Percentiles rank a stretch among this genome's conserved stretches.
These are phyloP conservation scores for Sphaerulina populicola DNA, from an alignment of 2,329 filamentous ascomycete species.

Conservation along the genomic window DNA sequence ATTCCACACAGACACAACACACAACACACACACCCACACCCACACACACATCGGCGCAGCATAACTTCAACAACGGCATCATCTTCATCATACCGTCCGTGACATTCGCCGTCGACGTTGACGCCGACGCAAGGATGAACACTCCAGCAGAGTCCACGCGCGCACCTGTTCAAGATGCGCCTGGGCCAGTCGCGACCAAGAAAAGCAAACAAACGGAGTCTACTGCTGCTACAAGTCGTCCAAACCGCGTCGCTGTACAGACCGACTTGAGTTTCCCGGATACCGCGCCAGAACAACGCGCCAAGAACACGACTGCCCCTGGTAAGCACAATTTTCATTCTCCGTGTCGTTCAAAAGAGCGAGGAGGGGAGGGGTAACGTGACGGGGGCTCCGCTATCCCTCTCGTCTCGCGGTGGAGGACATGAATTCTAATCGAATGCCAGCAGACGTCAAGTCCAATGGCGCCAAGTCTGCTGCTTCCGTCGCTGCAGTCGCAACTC, in stretches of 20 bases:
- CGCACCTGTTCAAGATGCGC: slow-evolving; percentile 5
- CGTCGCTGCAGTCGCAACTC: slow-evolving; percentile 6
- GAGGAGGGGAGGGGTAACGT: too few relatives aligned
- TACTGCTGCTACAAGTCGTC: slow-evolving; percentile 25
- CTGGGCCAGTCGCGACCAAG: slow-evolving; percentile 19
- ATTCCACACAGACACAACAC: too few relatives aligned
- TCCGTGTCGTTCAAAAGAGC: too few relatives aligned
- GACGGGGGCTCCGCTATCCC: too few relatives aligned
- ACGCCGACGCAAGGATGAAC: slow-evolving; percentile 23
- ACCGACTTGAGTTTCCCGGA: slow-evolving; percentile 7
- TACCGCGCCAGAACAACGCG: slow-evolving; percentile 1
- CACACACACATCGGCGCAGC: too few relatives aligned
- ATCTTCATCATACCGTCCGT: neutral
- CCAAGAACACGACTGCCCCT: slow-evolving; percentile 4
- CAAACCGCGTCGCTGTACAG: slow-evolving; percentile 14
- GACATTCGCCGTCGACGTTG: too few relatives aligned
- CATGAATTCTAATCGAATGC: neutral
- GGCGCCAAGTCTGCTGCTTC: neutral
- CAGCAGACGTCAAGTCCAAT: neutral
- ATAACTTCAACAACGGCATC: too few relatives aligned
- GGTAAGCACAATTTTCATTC: neutral
- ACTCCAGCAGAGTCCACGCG: neutral
- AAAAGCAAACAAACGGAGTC: slow-evolving; percentile 23
- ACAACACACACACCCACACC: too few relatives aligned
- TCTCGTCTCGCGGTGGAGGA: too few relatives aligned